These are phyloP conservation scores for Coemansia sp. DNA, from an alignment of 192 early-diverging fungal species.

Conservation along the genomic window DNA sequence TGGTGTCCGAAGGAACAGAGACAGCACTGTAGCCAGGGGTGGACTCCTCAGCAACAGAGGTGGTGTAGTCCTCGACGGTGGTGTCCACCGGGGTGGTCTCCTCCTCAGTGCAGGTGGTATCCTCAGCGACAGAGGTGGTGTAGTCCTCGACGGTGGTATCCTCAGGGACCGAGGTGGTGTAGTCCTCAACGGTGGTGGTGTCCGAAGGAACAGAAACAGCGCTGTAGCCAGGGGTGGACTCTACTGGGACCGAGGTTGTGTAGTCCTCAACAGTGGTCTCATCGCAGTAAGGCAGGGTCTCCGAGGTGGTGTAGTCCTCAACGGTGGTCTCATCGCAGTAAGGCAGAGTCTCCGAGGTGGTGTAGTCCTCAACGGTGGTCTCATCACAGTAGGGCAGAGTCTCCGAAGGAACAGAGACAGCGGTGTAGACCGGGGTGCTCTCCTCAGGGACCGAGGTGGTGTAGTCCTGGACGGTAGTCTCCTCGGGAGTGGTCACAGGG, in stretches of 20 bases:
- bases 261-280: conserved; percentile 14
- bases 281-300: conserved; percentile 8
- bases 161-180: neutral
- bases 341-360: neutral
- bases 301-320: conserved; percentile 5
- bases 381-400: conserved; percentile 7
- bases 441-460: conserved; percentile 18
- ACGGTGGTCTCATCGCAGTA: conserved; percentile 1
- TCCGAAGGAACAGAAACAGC: conserved; percentile 7
- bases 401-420: conserved; percentile 2
- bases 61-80: conserved; percentile 5
- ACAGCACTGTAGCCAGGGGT: conserved; percentile 11
- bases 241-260: conserved; percentile 15
- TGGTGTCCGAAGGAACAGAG: neutral
- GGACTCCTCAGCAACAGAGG: neutral
- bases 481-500: neutral
- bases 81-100: conserved; percentile 5
- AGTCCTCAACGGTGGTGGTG: conserved; percentile 14
- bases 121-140: conserved; percentile 15
- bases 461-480: conserved; percentile 19
- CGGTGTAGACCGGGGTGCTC: conserved; percentile 10
- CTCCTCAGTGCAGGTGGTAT: neutral
- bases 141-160: conserved; percentile 18
- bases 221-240: conserved; percentile 12
- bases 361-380: conserved; percentile 2